A percentile compares a stretch with the other conserved stretches of the same genome.
Evolutionary conservation across 257 asterid genomes (phyloP).

Genomic region (Solanum habrochaites): DNA sequence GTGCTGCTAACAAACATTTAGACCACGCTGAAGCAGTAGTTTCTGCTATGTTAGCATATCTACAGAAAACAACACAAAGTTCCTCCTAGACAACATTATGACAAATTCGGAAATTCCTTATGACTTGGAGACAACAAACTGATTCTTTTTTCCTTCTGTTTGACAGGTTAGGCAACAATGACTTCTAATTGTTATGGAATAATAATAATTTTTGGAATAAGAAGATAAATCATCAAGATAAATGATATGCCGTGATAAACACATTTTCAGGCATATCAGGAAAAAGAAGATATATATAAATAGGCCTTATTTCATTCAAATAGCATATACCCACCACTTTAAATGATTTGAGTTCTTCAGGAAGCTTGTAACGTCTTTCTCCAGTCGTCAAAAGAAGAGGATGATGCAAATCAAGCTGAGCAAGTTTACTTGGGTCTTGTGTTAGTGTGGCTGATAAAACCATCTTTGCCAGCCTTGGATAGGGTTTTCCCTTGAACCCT

Average conservation of each 20-base stretch:
- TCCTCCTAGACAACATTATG: background rate
- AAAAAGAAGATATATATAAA: background rate
- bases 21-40: background rate
- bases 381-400: conserved; percentile 80
- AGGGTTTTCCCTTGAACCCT: conserved; percentile 61
- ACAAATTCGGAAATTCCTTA: background rate
- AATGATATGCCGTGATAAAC: background rate
- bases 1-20: background rate
- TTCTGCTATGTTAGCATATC: background rate
- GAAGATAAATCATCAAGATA: background rate
- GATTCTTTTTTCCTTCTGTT: background rate
- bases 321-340: conserved; percentile 50
- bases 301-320: background rate
- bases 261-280: background rate
- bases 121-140: background rate
- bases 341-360: conserved; percentile 61
- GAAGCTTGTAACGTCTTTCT: conserved; percentile 62
- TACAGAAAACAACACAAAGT: background rate
- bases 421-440: conserved; percentile 91
- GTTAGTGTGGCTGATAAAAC: conserved; percentile 89
- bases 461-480: conserved; percentile 80
- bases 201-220: background rate
- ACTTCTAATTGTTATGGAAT: background rate
- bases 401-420: conserved; percentile 79
- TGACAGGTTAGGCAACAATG: background rate